Percentiles rank a stretch among this genome's conserved stretches.
These are phyloP conservation scores for Myxozyma nipponensis DNA, from an alignment of 805 yeast species.

Conservation along the genomic window DNA sequence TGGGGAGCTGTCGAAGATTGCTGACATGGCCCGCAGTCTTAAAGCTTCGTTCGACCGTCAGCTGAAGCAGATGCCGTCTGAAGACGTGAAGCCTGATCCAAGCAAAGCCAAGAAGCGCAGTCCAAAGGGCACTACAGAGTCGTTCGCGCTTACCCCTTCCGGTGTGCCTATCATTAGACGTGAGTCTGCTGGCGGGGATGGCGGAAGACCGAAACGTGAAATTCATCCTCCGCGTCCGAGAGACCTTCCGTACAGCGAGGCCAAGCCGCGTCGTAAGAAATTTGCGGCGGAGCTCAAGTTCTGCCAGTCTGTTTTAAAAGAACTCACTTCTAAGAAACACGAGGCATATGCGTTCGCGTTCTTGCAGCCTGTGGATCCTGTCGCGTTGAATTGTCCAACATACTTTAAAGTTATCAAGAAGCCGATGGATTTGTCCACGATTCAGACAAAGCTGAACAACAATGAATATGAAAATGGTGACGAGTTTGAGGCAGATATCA, in stretches of 20 bases:
- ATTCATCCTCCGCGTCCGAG: conserved; percentile 95
- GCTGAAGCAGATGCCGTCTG: conserved; percentile 83
- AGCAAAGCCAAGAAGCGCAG: conserved; percentile 30
- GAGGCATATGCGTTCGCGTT: conserved; percentile 85
- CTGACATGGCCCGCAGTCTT: conserved; percentile 87
- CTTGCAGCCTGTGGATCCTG: conserved; percentile 90
- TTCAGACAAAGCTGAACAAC: conserved; percentile 72
- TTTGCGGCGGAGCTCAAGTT: conserved; percentile 83
- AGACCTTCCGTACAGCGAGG: conserved; percentile 81
- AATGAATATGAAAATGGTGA: conserved; percentile 87
- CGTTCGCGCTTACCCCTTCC: conserved; percentile 39
- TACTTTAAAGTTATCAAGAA: conserved; percentile 79
- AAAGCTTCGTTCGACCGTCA: conserved; percentile 93
- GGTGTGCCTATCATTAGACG: conserved; percentile 67
- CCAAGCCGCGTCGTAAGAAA: conserved; percentile 87
- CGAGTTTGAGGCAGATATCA: conserved; percentile 77
- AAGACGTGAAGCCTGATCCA: conserved; percentile 29
- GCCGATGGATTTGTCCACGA: conserved; percentile 93
- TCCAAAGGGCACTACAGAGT: conserved; percentile 23
- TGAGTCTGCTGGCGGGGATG: conserved; percentile 46
- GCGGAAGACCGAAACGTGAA: conserved; percentile 84
- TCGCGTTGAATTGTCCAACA: conserved; percentile 86
- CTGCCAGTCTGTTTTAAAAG: conserved; percentile 77
- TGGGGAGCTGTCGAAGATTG: conserved; percentile 75
- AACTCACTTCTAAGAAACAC: conserved; percentile 76